Percentiles rank a stretch among this genome's conserved stretches.
phyloP scores from a whole-genome alignment of 2,329 filamentous ascomycete genomes.

The Alternaria gaisen region DNA sequence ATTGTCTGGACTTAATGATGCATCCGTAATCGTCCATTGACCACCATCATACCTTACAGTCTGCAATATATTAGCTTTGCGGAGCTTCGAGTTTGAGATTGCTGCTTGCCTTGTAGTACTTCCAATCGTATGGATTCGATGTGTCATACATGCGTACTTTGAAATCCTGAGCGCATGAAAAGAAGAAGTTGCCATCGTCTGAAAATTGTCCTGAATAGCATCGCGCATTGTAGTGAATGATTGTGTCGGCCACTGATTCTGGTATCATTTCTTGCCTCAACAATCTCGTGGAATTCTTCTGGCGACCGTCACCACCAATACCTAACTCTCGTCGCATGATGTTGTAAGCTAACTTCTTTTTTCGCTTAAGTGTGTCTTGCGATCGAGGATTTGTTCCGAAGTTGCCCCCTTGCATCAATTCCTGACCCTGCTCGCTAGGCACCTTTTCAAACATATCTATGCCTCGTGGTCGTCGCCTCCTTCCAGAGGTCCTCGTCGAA shows the following conservation, averaged over 20 bases:
- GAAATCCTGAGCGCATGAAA: constrained; percentile 90
- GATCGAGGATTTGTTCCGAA: constrained; percentile 75
- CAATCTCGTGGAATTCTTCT: constrained; percentile 69
- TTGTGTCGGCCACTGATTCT: constrained; percentile 78
- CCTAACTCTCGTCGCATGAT: constrained; percentile 86
- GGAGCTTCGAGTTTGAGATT: background rate
- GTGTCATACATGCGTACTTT: constrained; percentile 97
- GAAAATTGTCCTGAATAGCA: constrained; percentile 98
- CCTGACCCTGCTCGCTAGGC: constrained; percentile 77
- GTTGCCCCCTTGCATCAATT: constrained; percentile 81
- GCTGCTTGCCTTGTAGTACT: constrained; percentile 81
- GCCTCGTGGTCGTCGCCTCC: constrained; percentile 57
- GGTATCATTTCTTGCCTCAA: constrained; percentile 83
- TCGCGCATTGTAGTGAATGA: constrained; percentile 84
- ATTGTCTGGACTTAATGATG: constrained; percentile 89
- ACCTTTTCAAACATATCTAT: constrained; percentile 76
- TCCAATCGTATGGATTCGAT: constrained; percentile 93
- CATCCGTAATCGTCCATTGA: constrained; percentile 96
- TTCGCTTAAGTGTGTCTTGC: constrained; percentile 65
- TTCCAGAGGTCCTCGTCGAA: constrained; percentile 46
- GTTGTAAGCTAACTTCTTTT: constrained; percentile 69
- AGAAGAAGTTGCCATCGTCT: constrained; percentile 97
- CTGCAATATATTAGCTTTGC: constrained; percentile 60
- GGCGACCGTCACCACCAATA: constrained; percentile 65
- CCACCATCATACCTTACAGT: constrained; percentile 85